Conservation (phyloP, 2,329 filamentous ascomycete species). For the Aspergillus brunneoviolaceus region DNA sequence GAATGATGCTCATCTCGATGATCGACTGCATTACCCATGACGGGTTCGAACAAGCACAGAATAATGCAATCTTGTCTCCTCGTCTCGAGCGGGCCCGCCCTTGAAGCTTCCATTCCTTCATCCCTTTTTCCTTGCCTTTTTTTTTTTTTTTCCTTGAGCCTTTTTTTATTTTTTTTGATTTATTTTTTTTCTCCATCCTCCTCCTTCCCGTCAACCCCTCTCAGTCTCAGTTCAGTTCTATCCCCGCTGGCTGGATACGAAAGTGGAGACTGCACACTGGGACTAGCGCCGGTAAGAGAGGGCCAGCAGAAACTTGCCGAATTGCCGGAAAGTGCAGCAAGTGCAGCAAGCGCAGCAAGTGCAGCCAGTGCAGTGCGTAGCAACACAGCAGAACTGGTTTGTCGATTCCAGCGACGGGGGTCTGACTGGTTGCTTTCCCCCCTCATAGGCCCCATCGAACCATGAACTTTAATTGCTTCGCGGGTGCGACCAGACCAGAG, state of each 20-base stretch:
- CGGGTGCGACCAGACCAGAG: neutral
- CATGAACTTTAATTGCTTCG: neutral
- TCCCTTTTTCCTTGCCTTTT: neutral
- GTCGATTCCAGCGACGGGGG: neutral
- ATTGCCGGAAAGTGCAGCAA: neutral
- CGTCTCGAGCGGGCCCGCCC: too few relatives aligned
- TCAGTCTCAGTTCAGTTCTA: neutral
- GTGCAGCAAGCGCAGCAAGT: too few relatives aligned
- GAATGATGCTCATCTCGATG: neutral
- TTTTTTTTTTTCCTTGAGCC: neutral
- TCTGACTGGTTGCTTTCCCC: neutral
- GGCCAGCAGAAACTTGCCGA: neutral
- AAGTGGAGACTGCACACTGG: neutral
- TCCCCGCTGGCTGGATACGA: neutral
- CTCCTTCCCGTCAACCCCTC: neutral
- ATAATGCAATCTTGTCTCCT: neutral
- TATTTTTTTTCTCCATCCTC: neutral
- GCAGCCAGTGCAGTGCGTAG: too few relatives aligned
- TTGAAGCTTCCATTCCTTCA: neutral
- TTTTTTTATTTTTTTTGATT: neutral
- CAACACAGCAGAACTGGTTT: too few relatives aligned
- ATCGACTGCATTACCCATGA: neutral
- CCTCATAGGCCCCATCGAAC: neutral
- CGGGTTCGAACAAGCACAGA: neutral
- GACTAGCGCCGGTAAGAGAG: neutral